These are phyloP conservation scores for Clohesyomyces aquaticus DNA, from an alignment of 495 filamentous ascomycete genomes.

Conservation along the genomic window DNA sequence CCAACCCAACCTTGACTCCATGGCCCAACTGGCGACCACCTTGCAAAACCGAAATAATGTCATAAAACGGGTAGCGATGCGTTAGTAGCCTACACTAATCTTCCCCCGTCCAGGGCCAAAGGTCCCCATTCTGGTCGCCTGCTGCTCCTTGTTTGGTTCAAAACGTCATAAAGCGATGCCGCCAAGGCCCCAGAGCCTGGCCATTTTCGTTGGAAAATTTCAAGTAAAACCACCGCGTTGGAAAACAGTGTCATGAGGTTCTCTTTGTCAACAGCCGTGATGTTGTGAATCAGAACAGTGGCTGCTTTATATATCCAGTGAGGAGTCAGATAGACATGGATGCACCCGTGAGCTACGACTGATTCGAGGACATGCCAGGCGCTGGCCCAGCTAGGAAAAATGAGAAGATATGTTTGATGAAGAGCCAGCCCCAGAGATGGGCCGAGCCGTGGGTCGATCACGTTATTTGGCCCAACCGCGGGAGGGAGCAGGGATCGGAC, in stretches of 20 bases:
- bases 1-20: no score
- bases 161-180: conserved; percentile 5
- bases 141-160: conserved; percentile 12
- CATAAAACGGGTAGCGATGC: no score
- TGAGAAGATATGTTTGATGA: conserved; percentile 30
- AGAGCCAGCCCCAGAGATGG: conserved; percentile 20
- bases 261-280: conserved; percentile 2
- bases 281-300: conserved; percentile 14
- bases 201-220: conserved; percentile 23
- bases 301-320: conserved; percentile 34
- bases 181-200: conserved; percentile 6
- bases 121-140: conserved; percentile 19
- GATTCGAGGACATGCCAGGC: conserved; percentile 35
- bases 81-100: no score
- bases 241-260: conserved; percentile 30
- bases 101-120: neutral
- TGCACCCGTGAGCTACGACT: conserved; percentile 14
- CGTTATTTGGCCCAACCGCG: neutral
- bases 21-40: no score
- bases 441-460: neutral
- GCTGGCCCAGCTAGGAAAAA: conserved; percentile 30
- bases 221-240: conserved; percentile 25
- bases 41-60: no score
- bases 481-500: conserved; percentile 5
- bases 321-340: conserved; percentile 27